Conservation (phyloP, 2,329 filamentous ascomycete species). For the Aspergillus phoenicis region DNA sequence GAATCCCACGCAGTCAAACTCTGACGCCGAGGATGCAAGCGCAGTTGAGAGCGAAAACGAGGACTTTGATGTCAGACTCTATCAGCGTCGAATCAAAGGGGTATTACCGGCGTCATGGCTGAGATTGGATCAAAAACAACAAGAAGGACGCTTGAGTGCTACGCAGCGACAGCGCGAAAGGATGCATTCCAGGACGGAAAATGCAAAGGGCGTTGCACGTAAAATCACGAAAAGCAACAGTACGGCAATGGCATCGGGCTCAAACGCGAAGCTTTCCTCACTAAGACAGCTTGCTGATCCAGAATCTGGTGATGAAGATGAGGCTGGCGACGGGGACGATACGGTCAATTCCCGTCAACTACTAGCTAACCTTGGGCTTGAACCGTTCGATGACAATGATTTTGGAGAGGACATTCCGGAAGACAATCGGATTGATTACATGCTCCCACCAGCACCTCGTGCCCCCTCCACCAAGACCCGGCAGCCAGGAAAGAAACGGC, state of each 20-base stretch:
- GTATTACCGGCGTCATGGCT: slow-evolving; percentile 54
- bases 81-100: slow-evolving; percentile 49
- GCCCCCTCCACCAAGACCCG: slow-evolving; percentile 16
- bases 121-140: slow-evolving; percentile 43
- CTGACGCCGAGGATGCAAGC: slow-evolving; percentile 18
- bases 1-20: slow-evolving; percentile 20
- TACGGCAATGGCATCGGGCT: slow-evolving; percentile 18
- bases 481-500: slow-evolving; percentile 27
- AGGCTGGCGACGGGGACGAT: slow-evolving; percentile 13
- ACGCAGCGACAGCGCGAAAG: slow-evolving; percentile 26
- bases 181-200: slow-evolving; percentile 23
- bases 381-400: slow-evolving; percentile 26
- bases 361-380: slow-evolving; percentile 22
- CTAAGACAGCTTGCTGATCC: slow-evolving; percentile 31
- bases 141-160: slow-evolving; percentile 24
- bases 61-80: slow-evolving; percentile 33
- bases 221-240: slow-evolving; percentile 33
- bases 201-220: slow-evolving; percentile 38
- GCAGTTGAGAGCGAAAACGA: slow-evolving; percentile 15
- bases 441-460: slow-evolving; percentile 37
- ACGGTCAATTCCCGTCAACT: slow-evolving; percentile 16
- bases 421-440: slow-evolving; percentile 47
- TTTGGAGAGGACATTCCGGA: slow-evolving; percentile 40
- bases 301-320: slow-evolving; percentile 35
- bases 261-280: slow-evolving; percentile 18